Percentiles rank a stretch among this genome's conserved stretches.
These are phyloP conservation scores for Volvox reticuliferus DNA, from an alignment of 139 green algal genomes.

Conservation along the genomic window DNA sequence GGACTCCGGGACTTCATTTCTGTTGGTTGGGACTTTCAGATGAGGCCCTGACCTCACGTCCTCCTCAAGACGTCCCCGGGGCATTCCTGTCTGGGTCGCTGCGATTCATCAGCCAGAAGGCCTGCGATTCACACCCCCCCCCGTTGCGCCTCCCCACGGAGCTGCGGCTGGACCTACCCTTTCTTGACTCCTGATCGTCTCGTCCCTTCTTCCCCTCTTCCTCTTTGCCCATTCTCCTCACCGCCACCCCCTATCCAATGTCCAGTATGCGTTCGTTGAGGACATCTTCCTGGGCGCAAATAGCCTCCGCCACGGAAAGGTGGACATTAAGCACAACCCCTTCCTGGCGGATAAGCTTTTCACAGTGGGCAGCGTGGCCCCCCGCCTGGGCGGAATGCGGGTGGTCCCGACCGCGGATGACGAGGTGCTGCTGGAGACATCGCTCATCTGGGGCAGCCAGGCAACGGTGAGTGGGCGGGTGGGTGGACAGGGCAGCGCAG, in stretches of 20 bases:
- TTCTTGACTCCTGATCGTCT: not conserved
- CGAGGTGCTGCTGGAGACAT: constrained; percentile 62
- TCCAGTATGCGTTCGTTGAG: constrained; percentile 54
- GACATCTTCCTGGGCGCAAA: constrained; percentile 64
- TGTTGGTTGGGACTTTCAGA: too few relatives aligned
- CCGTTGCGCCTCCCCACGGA: too few relatives aligned
- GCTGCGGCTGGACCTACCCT: too few relatives aligned
- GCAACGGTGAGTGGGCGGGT: not conserved
- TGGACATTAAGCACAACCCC: constrained; percentile 14
- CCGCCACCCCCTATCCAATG: not conserved
- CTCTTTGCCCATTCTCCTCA: not conserved
- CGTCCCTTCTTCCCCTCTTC: not conserved
- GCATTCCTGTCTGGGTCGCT: too few relatives aligned
- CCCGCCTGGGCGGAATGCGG: constrained; percentile 38
- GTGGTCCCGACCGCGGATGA: constrained; percentile 54
- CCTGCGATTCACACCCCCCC: too few relatives aligned
- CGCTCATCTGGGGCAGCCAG: constrained; percentile 52
- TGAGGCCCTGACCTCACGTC: too few relatives aligned
- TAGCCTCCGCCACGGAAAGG: constrained; percentile 50
- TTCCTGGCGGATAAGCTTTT: constrained; percentile 47
- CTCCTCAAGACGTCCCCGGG: too few relatives aligned
- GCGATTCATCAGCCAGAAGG: too few relatives aligned
- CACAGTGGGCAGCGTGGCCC: constrained; percentile 10
- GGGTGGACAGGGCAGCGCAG: not conserved
- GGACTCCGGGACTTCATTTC: too few relatives aligned